Conservation (phyloP, 164 flowering plant genomes). For the Taxillus chinensis region DNA sequence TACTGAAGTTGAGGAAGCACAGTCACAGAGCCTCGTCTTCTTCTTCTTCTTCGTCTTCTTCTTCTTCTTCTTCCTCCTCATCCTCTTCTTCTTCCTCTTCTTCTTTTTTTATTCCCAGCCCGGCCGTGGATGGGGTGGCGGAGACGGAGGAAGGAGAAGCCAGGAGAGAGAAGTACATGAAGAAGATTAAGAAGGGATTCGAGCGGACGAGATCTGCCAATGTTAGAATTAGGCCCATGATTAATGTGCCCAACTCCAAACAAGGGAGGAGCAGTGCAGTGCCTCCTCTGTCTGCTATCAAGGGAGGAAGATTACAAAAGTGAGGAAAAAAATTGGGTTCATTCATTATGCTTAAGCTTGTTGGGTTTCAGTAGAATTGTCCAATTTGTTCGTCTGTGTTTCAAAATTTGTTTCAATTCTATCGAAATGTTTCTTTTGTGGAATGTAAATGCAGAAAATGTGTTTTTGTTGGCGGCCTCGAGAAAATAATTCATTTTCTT, state of each 20-base stretch:
- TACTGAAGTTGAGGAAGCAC: constrained; percentile 64
- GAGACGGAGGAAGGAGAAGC: constrained; percentile 26
- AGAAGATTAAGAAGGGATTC: constrained; percentile 60
- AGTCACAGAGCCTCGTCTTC: constrained; percentile 31
- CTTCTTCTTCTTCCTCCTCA: constrained; percentile 47
- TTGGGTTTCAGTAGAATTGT: too few relatives aligned
- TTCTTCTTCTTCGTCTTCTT: constrained; percentile 54
- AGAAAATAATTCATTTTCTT: not conserved
- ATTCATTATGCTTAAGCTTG: too few relatives aligned
- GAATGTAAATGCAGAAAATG: not conserved
- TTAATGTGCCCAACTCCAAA: constrained; percentile 65
- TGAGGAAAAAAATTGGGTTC: constrained; percentile 7
- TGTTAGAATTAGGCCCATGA: constrained; percentile 68
- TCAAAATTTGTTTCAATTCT: too few relatives aligned
- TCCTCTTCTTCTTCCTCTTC: too few relatives aligned
- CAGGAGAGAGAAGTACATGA: constrained; percentile 40
- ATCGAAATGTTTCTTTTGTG: too few relatives aligned
- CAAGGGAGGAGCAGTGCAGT: constrained; percentile 35
- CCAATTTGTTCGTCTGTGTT: too few relatives aligned
- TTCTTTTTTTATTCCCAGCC: not conserved
- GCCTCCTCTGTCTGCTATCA: constrained; percentile 65
- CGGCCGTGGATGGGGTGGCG: constrained; percentile 14
- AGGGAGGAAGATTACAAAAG: constrained; percentile 44
- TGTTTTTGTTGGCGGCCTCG: not conserved
- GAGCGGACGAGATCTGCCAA: constrained; percentile 80